Conservation (phyloP, 257 asterid species). For the Ehretia macrophylla region DNA sequence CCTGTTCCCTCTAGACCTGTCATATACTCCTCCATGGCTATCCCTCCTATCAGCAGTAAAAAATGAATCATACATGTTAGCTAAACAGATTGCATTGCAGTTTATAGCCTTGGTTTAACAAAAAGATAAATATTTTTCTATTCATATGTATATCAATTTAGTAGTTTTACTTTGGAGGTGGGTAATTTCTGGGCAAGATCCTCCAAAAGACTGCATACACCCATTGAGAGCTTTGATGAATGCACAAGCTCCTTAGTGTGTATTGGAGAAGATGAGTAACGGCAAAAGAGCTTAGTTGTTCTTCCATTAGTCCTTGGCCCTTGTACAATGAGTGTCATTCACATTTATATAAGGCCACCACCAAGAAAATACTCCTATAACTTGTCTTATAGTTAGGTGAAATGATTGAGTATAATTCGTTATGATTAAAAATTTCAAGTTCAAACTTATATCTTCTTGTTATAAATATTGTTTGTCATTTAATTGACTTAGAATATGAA, state of each 20-base stretch:
- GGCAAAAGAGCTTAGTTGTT: constrained; percentile 75
- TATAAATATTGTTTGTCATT: too few relatives aligned
- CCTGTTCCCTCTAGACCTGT: constrained; percentile 94
- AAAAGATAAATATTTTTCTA: neutral
- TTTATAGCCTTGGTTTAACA: neutral
- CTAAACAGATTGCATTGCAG: neutral
- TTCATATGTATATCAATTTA: too few relatives aligned
- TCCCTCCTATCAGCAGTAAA: constrained; percentile 70
- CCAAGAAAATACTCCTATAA: constrained; percentile 14
- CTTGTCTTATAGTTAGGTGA: too few relatives aligned
- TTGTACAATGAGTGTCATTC: neutral
- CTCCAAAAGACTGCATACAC: constrained; percentile 99
- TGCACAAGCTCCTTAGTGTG: constrained; percentile 89
- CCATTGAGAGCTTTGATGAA: constrained; percentile 92
- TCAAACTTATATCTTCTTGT: too few relatives aligned
- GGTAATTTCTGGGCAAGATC: constrained; percentile 94
- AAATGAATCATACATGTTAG: neutral
- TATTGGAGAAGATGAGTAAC: constrained; percentile 97
- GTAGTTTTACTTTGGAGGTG: constrained; percentile 81
- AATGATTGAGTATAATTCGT: too few relatives aligned
- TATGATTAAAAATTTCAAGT: too few relatives aligned
- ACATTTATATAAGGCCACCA: too few relatives aligned
- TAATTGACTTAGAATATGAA: too few relatives aligned
- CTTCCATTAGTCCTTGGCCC: constrained; percentile 47
- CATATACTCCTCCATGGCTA: constrained; percentile 68